Evolutionary conservation across 495 filamentous ascomycete species (phyloP), one percentile per base, ranked within the genome.

Genomic region (Viridothelium virens): DNA sequence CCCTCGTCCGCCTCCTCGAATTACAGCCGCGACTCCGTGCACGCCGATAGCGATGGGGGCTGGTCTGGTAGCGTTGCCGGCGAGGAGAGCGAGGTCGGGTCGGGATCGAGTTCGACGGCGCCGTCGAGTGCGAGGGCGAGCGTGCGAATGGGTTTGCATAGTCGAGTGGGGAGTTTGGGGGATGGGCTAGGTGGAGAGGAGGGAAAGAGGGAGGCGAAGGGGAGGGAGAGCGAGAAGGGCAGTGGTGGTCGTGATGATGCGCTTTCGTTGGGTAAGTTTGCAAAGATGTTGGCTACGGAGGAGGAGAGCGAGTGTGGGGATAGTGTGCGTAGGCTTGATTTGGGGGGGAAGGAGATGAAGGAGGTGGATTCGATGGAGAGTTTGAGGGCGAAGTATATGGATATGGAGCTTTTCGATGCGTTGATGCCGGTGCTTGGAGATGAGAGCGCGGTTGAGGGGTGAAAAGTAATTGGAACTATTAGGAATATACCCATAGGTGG

Each of bases 1-100:
- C n/a, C 31, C 7, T 59, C 53, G n/a, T 59, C 53, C 7, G 53
- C 53, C 5, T 59, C 53, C 0, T 59, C 53, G 3, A 59, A 59
- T 59, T 59, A 59, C 53, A 59, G 53, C 53, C 53, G 53, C 53
- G 53, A 59, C 31, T 59, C 53, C 0, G 6, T 59, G n/a, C 53
- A 59, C n/a, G 53, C 5, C 7, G 53, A 36, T 2, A 59, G 53
- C 31, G 14, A 2, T 4, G 36, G 25, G 0, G 36, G 53, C 53
- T 25, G 25, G 25, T 3, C 7, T 1, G 33, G 25, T 31, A 34
- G 53, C 1, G 33, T 31, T 10, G 36, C 53, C 0, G 31, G 25
- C 0, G 36, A 31, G 7, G 25, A 5, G 53, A 59, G 53, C 31
- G 53, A 59, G 25, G 18, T 36, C 0, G 53, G n/a, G 10, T 10